Evolutionary conservation across 257 asterid genomes (phyloP).

Genomic region (Cordia subcordata): DNA sequence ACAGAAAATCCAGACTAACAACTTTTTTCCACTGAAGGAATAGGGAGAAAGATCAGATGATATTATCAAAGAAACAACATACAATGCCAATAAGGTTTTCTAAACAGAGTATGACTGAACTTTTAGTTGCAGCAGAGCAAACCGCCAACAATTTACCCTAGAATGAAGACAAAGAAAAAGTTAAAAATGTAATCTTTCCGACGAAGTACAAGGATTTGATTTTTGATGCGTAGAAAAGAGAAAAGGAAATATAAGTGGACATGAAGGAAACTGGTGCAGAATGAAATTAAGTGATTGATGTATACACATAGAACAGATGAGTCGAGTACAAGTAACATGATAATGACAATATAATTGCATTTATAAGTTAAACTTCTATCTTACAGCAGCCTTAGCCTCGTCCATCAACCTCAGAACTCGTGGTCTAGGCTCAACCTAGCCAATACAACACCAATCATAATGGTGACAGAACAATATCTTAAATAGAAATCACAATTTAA

Average conservation of each 20-base stretch:
- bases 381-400: constrained; percentile 89
- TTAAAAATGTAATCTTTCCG: neutral
- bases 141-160: constrained; percentile 86
- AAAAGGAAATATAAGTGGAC: neutral
- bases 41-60: constrained; percentile 5
- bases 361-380: constrained; percentile 26
- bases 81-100: constrained; percentile 92
- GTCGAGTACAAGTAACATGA: constrained; percentile 11
- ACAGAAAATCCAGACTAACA: neutral
- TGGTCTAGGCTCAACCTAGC: constrained; percentile 91
- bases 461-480: constrained; percentile 2
- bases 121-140: constrained; percentile 98
- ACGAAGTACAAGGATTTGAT: neutral
- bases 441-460: constrained; percentile 16
- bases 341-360: constrained; percentile 10
- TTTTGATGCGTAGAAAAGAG: neutral
- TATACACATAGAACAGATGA: constrained; percentile 6
- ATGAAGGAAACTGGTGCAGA: neutral
- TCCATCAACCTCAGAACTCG: constrained; percentile 98
- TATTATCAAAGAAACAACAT: constrained; percentile 10
- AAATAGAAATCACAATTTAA: neutral
- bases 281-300: neutral
- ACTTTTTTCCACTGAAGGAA: constrained; percentile 2
- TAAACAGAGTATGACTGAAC: constrained; percentile 84
- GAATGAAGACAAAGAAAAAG: constrained; percentile 16